phyloP scores from a whole-genome alignment of 2,329 filamentous ascomycete genomes.

The Botrytis cinerea region DNA sequence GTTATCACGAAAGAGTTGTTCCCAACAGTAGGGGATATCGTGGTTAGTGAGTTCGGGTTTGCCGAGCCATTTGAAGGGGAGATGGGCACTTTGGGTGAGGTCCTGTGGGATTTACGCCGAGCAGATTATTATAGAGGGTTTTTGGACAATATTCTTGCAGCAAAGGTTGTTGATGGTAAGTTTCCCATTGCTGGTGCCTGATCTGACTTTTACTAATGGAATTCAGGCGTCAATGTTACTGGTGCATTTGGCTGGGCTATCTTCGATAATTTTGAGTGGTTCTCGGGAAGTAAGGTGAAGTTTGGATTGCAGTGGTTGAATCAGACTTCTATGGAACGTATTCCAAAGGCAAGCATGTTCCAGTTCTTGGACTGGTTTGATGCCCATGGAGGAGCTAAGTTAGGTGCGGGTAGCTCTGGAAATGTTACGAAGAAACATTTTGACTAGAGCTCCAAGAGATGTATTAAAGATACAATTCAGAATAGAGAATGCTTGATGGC shows the following conservation, averaged over 20 bases:
- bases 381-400: conserved; percentile 30
- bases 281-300: conserved; percentile 41
- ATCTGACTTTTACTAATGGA: neutral
- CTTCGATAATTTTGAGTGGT: conserved; percentile 59
- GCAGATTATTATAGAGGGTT: conserved; percentile 77
- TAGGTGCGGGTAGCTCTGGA: neutral
- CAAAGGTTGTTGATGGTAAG: conserved; percentile 64
- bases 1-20: conserved; percentile 46
- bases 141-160: conserved; percentile 65
- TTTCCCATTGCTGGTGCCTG: neutral
- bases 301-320: conserved; percentile 43
- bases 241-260: conserved; percentile 88
- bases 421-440: conserved; percentile 16
- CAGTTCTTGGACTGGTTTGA: conserved; percentile 39
- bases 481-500: neutral
- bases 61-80: conserved; percentile 38
- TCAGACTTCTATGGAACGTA: conserved; percentile 39
- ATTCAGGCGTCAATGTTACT: conserved; percentile 64
- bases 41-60: conserved; percentile 38
- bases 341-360: conserved; percentile 40
- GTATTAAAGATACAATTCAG: neutral
- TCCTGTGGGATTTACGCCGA: conserved; percentile 78
- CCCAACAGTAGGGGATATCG: conserved; percentile 43
- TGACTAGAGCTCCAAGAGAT: neutral
- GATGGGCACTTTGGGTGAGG: conserved; percentile 39